Base-by-base conservation (phyloP, 108 stramenopile species). In the Cyclotella choctawhatcheeana region DNA sequence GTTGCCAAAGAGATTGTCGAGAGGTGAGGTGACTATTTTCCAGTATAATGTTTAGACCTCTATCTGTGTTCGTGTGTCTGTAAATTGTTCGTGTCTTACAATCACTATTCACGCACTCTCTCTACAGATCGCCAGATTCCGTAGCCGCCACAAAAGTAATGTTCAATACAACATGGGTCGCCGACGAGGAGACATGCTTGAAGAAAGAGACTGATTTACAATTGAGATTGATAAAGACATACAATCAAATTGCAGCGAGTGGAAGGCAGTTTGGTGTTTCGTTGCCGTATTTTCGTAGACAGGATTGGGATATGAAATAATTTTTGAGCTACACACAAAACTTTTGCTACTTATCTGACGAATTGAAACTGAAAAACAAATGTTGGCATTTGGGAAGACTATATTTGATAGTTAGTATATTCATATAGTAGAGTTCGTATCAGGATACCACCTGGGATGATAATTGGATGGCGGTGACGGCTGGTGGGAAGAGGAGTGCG, bases 381-480 rank as follows among this genome's bases (percentile, higher is more conserved):
- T n/a, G n/a, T n/a, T n/a, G n/a, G n/a, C n/a, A n/a, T n/a, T n/a
- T n/a, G n/a, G n/a, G n/a, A n/a, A n/a, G n/a, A n/a, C n/a, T n/a
- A n/a, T n/a, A n/a, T n/a, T n/a, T n/a, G n/a, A n/a, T n/a, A n/a
- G n/a, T n/a, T n/a, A n/a, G n/a, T n/a, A n/a, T n/a, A n/a, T n/a
- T n/a, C n/a, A n/a, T n/a, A n/a, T n/a, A n/a, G n/a, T n/a, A n/a
- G 69, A 98, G 99, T 16, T 74, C 60, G 7, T 76, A 71, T 29
- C 84, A 81, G 22, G 89, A 93, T 79, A 68, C 66, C 6, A 91
- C 94, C 17, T 97, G 94, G 94, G 73, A 68, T 27, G 96, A 97
- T 71, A 82, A 89, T 55, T 97, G 96, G 96, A 96, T 94, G 24
- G 92, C 91, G 8, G 83, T 89, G 18, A 96, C 96, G 0, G 64